These are phyloP conservation scores for Heracleum sosnowskyi DNA, from an alignment of 129 eudicot genomes.

Conservation along the genomic window DNA sequence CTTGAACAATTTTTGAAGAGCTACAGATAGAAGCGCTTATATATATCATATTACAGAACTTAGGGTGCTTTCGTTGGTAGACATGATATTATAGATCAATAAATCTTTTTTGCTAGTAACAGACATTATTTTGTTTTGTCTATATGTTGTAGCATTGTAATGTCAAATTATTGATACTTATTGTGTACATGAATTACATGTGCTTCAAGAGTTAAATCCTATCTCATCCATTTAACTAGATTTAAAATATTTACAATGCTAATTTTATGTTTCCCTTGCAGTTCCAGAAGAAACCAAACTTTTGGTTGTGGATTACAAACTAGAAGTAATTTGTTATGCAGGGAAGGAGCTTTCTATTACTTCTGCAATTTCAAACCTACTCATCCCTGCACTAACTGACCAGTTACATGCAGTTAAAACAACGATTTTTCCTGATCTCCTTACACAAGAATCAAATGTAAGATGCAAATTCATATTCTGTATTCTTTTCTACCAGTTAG, in stretches of 20 bases:
- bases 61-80: neutral
- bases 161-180: neutral
- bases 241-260: constrained; percentile 1
- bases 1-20: neutral
- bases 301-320: constrained; percentile 59
- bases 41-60: neutral
- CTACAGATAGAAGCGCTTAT: neutral
- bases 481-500: neutral
- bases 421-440: constrained; percentile 47
- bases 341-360: constrained; percentile 52
- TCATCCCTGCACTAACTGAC: constrained; percentile 81
- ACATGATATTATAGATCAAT: neutral
- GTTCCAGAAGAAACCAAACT: constrained; percentile 59
- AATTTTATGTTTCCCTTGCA: constrained; percentile 22
- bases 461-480: constrained; percentile 4
- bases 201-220: neutral
- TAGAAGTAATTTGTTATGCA: constrained; percentile 79
- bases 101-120: neutral
- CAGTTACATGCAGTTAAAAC: constrained; percentile 69
- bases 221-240: constrained; percentile 1
- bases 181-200: neutral
- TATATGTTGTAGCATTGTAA: neutral
- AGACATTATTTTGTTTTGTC: neutral
- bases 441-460: constrained; percentile 59
- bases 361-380: constrained; percentile 53